phyloP scores from a whole-genome alignment of 192 early-diverging fungal genomes.

The Backusella westeae region DNA sequence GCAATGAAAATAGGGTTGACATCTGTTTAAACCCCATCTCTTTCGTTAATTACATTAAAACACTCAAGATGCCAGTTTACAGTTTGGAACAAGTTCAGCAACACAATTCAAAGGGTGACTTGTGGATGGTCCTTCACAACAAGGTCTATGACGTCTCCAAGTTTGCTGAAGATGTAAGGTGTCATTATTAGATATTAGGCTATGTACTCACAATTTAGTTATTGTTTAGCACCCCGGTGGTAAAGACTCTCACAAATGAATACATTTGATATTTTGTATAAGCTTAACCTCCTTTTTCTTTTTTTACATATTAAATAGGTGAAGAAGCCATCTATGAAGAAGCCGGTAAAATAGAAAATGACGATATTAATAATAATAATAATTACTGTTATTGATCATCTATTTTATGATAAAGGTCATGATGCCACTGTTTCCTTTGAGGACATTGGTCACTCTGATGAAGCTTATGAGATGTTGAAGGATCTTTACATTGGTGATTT shows the following conservation, averaged over 20 bases:
- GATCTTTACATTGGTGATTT: constrained; percentile 19
- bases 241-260: neutral
- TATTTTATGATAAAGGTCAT: constrained; percentile 30
- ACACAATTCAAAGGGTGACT: constrained; percentile 67
- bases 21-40: neutral
- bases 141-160: constrained; percentile 77
- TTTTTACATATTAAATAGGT: constrained; percentile 32
- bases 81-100: constrained; percentile 62
- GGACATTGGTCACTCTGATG: constrained; percentile 90
- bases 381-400: constrained; percentile 12
- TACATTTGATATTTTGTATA: neutral
- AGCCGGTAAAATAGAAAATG: constrained; percentile 29
- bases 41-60: neutral
- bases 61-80: constrained; percentile 1
- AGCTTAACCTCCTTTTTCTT: neutral
- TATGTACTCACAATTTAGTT: neutral
- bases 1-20: neutral
- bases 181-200: no score
- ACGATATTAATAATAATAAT: no score
- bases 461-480: constrained; percentile 73
- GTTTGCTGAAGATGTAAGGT: constrained; percentile 66
- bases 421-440: constrained; percentile 89
- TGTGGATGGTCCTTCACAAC: constrained; percentile 75
- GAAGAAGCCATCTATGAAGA: constrained; percentile 92
- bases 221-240: constrained; percentile 86